Percentiles rank a stretch among this genome's conserved stretches.
phyloP scores from a whole-genome alignment of 1,284 basidiomycete genomes.

The Boletellus deceptivus region DNA sequence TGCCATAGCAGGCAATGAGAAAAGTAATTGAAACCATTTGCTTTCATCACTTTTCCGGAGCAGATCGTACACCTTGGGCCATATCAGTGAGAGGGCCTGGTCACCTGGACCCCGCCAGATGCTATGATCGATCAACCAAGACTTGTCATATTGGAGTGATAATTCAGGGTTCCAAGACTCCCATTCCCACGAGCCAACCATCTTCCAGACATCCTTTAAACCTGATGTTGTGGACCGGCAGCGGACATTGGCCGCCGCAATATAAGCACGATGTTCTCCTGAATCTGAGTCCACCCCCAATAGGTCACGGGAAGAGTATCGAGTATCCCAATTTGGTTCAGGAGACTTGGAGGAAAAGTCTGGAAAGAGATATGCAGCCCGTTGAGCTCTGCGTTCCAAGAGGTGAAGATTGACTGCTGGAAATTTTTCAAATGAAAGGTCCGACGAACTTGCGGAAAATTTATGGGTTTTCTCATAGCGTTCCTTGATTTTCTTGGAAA shows the following conservation, averaged over 20 bases:
- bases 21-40: slow-evolving; percentile 26
- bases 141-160: slow-evolving; percentile 16
- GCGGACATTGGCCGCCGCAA: too few species aligned
- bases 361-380: neutral
- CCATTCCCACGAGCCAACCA: neutral
- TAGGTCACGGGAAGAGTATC: neutral
- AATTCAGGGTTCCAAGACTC: neutral
- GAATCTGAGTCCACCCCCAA: too few species aligned
- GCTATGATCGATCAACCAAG: slow-evolving; percentile 13
- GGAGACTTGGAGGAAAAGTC: neutral
- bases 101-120: too few species aligned
- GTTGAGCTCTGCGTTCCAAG: neutral
- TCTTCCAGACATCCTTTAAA: neutral
- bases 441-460: too few species aligned
- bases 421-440: too few species aligned
- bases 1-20: slow-evolving; percentile 30
- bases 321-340: neutral
- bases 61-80: slow-evolving; percentile 32
- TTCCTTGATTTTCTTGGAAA: neutral
- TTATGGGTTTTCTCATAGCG: neutral
- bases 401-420: too few species aligned
- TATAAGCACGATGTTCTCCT: neutral
- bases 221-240: too few species aligned
- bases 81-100: slow-evolving; percentile 17
- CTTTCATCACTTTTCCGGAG: slow-evolving; percentile 17